Percentiles rank a stretch among this genome's conserved stretches.
These are phyloP conservation scores for Candolleomyces aberdarensis DNA, from an alignment of 768 basidiomycete genomes.

Conservation along the genomic window DNA sequence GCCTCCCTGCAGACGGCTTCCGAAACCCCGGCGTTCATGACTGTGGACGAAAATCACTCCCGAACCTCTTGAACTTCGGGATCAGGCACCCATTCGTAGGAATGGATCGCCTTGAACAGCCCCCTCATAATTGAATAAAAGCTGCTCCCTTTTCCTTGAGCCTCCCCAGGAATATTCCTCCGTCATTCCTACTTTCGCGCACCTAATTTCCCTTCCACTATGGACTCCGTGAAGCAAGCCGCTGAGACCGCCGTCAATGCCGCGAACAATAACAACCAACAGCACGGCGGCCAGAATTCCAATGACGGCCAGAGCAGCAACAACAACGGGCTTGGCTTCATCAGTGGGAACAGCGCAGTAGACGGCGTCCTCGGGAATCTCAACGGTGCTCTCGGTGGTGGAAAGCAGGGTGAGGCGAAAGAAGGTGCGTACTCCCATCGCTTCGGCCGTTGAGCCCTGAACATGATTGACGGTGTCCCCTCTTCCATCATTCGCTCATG, in stretches of 20 bases:
- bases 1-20: too few relatives aligned
- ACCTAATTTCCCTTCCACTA: not conserved
- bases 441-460: too few relatives aligned
- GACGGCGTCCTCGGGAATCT: slow-evolving; percentile 4
- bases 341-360: not conserved
- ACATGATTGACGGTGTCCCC: too few relatives aligned
- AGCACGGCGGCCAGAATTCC: not conserved
- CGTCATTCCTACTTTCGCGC: not conserved
- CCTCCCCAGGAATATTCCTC: not conserved
- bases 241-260: not conserved
- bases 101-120: too few relatives aligned
- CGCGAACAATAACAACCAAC: not conserved
- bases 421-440: slow-evolving; percentile 3
- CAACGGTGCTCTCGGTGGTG: slow-evolving; percentile 16
- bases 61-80: too few relatives aligned
- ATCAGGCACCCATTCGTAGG: too few relatives aligned
- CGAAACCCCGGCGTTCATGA: too few relatives aligned
- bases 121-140: not conserved
- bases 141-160: not conserved
- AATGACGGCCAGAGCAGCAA: slow-evolving; percentile 6
- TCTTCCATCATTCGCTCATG: too few relatives aligned
- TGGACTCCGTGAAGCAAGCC: slow-evolving; percentile 15
- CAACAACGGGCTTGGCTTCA: not conserved
- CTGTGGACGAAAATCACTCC: too few relatives aligned
- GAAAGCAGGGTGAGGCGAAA: slow-evolving; percentile 12